Percentiles rank a stretch among this genome's conserved stretches.
These are phyloP conservation scores for Haplosporangium sp. DNA, from an alignment of 371 early-diverging fungal species.

Conservation along the genomic window DNA sequence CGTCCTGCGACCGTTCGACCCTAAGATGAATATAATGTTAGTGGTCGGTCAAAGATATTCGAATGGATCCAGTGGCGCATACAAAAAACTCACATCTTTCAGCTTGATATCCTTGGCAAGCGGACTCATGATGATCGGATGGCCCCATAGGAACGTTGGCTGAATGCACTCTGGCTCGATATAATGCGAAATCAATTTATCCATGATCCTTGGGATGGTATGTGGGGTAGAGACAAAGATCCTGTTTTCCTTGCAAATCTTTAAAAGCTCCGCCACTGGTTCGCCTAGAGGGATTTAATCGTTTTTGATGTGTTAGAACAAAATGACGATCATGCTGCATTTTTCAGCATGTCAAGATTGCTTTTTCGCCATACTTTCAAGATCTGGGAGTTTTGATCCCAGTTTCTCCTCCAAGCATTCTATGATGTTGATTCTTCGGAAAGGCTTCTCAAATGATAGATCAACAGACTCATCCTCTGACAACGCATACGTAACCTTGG, in stretches of 20 bases:
- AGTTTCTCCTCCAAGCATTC: constrained; percentile 71
- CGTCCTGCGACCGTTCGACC: constrained; percentile 73
- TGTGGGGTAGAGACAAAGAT: constrained; percentile 74
- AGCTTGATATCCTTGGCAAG: constrained; percentile 82
- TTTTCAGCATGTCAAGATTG: too few species aligned
- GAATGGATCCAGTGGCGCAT: background rate
- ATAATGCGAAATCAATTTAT: constrained; percentile 89
- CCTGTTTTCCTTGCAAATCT: constrained; percentile 62
- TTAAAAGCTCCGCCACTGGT: constrained; percentile 56
- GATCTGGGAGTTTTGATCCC: constrained; percentile 61
- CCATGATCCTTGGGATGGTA: constrained; percentile 87
- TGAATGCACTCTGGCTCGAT: constrained; percentile 93
- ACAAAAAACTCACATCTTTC: constrained; percentile 26
- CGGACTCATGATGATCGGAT: constrained; percentile 94
- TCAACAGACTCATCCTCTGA: constrained; percentile 53
- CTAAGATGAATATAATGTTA: constrained; percentile 21
- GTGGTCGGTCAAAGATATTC: background rate
- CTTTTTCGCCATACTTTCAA: constrained; percentile 52
- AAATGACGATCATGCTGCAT: constrained; percentile 1
- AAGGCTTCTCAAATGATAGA: constrained; percentile 84
- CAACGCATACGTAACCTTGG: constrained; percentile 77
- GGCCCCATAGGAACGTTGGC: constrained; percentile 95
- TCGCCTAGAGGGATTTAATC: constrained; percentile 38
- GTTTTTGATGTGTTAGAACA: background rate
- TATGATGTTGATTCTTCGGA: constrained; percentile 83